These are phyloP conservation scores for Stagonosporopsis rhizophila DNA, from an alignment of 2,329 filamentous ascomycete genomes.

Conservation along the genomic window DNA sequence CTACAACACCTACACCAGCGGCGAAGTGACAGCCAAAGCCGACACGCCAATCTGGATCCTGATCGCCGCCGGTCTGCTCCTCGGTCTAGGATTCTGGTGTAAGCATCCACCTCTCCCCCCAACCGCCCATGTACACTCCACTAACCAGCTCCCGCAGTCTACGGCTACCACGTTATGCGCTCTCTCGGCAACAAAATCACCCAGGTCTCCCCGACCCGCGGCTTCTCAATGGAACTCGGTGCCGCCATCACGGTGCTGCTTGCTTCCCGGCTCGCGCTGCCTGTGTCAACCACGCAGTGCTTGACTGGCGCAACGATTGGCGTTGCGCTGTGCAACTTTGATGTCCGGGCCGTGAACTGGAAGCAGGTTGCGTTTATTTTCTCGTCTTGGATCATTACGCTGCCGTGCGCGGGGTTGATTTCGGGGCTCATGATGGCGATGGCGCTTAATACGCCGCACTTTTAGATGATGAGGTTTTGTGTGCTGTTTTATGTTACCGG, in stretches of 20 bases:
- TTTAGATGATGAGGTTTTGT: constrained; percentile 23
- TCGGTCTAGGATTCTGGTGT: constrained; percentile 64
- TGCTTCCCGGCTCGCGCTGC: constrained; percentile 67
- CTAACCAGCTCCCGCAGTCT: not conserved
- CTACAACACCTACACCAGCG: constrained; percentile 65
- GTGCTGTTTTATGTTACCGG: too few species aligned
- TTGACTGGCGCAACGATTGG: constrained; percentile 35
- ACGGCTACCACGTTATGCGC: constrained; percentile 62
- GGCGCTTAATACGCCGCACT: constrained; percentile 53
- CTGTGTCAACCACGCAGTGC: constrained; percentile 70
- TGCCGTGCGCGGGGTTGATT: constrained; percentile 51
- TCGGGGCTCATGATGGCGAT: constrained; percentile 51
- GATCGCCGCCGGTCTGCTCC: constrained; percentile 59
- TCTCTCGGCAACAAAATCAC: constrained; percentile 68
- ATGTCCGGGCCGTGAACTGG: constrained; percentile 52
- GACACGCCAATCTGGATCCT: constrained; percentile 68
- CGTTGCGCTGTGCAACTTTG: constrained; percentile 39
- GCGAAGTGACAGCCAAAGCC: constrained; percentile 54
- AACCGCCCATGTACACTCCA: constrained; percentile 28
- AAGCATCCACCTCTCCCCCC: constrained; percentile 59
- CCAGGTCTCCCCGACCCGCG: constrained; percentile 66
- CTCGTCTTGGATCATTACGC: constrained; percentile 51
- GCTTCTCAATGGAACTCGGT: constrained; percentile 45
- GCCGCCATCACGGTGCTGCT: constrained; percentile 68
- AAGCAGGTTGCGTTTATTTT: constrained; percentile 52